A percentile compares a stretch with the other conserved stretches of the same genome.
Conservation (phyloP, 1,284 basidiomycete genomes). For the Coniferiporia weirii region DNA sequence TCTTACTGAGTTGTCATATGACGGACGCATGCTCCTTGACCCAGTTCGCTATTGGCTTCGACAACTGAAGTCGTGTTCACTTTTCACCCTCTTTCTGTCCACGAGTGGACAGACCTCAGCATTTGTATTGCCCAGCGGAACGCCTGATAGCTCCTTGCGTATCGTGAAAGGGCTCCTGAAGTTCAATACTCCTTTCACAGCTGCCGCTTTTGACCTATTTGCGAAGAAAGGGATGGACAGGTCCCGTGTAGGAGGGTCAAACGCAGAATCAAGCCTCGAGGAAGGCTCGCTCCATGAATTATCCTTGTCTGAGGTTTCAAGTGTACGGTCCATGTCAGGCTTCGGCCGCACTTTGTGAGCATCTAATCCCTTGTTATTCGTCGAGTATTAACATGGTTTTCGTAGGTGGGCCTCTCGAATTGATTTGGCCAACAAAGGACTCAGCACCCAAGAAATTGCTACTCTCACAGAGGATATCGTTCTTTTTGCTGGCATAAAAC, state of each 20-base stretch:
- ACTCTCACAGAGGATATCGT: background rate
- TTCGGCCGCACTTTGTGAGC: slow-evolving; percentile 4
- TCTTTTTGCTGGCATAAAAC: background rate
- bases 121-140: background rate
- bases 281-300: background rate
- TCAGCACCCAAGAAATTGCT: background rate
- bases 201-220: background rate
- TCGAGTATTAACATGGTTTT: background rate
- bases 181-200: background rate
- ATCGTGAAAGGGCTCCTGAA: background rate
- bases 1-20: background rate
- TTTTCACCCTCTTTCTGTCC: background rate
- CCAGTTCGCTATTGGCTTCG: background rate
- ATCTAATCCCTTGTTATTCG: background rate
- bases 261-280: background rate
- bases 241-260: background rate
- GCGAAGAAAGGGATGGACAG: background rate
- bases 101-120: background rate
- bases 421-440: background rate
- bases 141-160: background rate
- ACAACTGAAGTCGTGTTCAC: background rate
- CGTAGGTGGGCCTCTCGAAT: background rate
- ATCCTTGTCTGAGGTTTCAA: background rate
- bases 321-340: background rate
- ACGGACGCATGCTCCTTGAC: background rate